Evolutionary conservation across 495 filamentous ascomycete genomes (phyloP), one percentile per base, ranked within the genome.

Genomic region (Amniculicola lignicola): DNA sequence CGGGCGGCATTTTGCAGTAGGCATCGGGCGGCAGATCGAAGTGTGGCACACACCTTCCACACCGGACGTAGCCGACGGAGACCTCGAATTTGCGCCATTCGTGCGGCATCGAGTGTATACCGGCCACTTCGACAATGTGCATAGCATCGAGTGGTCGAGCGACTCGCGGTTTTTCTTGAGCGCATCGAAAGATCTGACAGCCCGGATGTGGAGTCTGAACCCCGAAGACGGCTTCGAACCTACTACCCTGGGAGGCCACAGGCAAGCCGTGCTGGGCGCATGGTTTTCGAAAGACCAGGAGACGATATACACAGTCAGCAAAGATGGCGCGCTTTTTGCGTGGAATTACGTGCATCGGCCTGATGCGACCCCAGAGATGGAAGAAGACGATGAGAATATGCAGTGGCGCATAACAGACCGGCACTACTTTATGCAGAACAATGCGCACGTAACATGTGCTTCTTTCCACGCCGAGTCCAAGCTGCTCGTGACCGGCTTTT

Each of bases 221-320:
- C 79, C 84, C 1, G 90, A 95, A 63, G 86, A 90, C 49, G 88
- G 84, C 6, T 97, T 97, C 67, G 80, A 83, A 36, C 91, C 90
- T 10, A 97, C 94, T 11, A 87, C 87, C 27, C 67, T 98, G 61
- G 84, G 89, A 21, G 94, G 94, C 15, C 93, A 98, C 69, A 81
- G 87, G 57, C 89, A 95, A 68, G 85, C 80, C 18, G 87, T 97
- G 4, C 75, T 90, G 48, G 88, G 84, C 12, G 91, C 90, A 10
- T 97, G 88, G 79, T 97, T 98, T 67, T 92, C 90, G 14, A 84
- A 84, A 54, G 84, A 96, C 61, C 93, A 98, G 68, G 93, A 98
- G 74, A 74, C 74, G 55, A 83, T 81, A 23, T 74, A 78, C 62
- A 85, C 82, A 9, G 74, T 84, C 50, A 85, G 82, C 57, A 78